These are phyloP conservation scores for Cladosporium sp. DNA, from an alignment of 2,329 filamentous ascomycete species.

Conservation along the genomic window DNA sequence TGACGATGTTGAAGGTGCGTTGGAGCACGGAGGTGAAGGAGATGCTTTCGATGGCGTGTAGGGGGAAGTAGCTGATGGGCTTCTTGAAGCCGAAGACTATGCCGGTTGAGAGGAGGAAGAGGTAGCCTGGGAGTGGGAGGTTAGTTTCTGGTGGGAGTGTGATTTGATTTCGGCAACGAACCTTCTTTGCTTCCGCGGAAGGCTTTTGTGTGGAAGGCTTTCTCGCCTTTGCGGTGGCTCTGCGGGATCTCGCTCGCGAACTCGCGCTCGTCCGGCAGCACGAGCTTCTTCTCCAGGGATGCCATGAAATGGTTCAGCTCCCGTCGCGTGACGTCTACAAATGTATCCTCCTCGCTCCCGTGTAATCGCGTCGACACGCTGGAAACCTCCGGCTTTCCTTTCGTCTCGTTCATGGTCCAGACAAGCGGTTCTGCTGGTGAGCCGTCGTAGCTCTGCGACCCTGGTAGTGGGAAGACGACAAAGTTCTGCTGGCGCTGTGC, in stretches of 20 bases:
- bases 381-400: constrained; percentile 8
- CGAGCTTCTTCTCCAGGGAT: constrained; percentile 40
- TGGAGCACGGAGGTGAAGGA: constrained; percentile 60
- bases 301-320: constrained; percentile 45
- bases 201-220: constrained; percentile 58
- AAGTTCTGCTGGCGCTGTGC: constrained; percentile 58
- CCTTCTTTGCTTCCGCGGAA: constrained; percentile 61
- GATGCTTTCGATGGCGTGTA: constrained; percentile 52
- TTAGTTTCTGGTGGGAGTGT: neutral
- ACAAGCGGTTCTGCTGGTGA: constrained; percentile 50
- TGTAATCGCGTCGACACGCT: neutral
- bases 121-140: constrained; percentile 43
- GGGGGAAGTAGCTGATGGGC: constrained; percentile 56
- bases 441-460: constrained; percentile 34
- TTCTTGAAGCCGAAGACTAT: constrained; percentile 63
- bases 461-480: constrained; percentile 50
- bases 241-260: constrained; percentile 56
- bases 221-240: constrained; percentile 56
- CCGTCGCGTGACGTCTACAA: constrained; percentile 37
- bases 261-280: constrained; percentile 50
- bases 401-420: constrained; percentile 53
- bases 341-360: constrained; percentile 39
- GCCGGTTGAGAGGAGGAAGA: constrained; percentile 56
- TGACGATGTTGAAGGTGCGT: constrained; percentile 60
- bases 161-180: constrained; percentile 22